These are phyloP conservation scores for Sporothrix brunneoviolacea DNA, from an alignment of 2,329 filamentous ascomycete species.

Conservation along the genomic window DNA sequence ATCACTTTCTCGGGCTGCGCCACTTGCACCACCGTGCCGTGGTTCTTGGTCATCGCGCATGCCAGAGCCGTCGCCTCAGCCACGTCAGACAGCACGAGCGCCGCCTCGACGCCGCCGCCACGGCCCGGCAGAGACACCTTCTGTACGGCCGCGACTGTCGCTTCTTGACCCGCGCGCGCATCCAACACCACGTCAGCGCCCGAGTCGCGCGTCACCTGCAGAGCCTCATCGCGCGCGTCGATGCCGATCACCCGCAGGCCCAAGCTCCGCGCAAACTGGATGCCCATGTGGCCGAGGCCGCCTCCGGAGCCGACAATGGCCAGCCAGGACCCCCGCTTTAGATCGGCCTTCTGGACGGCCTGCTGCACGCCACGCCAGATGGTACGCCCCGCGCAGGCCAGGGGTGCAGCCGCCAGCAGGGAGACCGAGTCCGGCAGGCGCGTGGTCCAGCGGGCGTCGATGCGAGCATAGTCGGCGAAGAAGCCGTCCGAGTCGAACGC, in stretches of 20 bases:
- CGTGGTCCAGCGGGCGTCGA: slow-evolving; percentile 41
- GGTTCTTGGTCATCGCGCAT: slow-evolving; percentile 52
- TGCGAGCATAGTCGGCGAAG: slow-evolving; percentile 50
- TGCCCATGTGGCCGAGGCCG: slow-evolving; percentile 46
- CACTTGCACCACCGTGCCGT: slow-evolving; percentile 51
- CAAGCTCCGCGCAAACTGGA: slow-evolving; percentile 41
- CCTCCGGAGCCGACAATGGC: slow-evolving; percentile 44
- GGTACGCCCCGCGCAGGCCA: slow-evolving; percentile 50
- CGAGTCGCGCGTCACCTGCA: slow-evolving; percentile 31
- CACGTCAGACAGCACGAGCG: slow-evolving; percentile 49
- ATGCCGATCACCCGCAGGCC: slow-evolving; percentile 47
- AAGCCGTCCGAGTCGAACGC: slow-evolving; percentile 42
- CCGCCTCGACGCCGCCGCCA: slow-evolving; percentile 43
- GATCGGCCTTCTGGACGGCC: slow-evolving; percentile 24
- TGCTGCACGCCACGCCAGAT: slow-evolving; percentile 41
- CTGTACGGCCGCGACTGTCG: slow-evolving; percentile 27
- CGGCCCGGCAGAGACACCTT: slow-evolving; percentile 32
- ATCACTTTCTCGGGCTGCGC: slow-evolving; percentile 39
- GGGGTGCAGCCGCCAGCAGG: slow-evolving; percentile 46
- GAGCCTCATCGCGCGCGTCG: slow-evolving; percentile 33
- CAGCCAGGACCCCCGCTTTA: slow-evolving; percentile 30
- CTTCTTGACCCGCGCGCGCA: slow-evolving; percentile 31
- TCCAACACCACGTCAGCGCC: slow-evolving; percentile 40
- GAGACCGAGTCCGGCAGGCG: slow-evolving; percentile 41
- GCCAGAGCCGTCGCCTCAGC: slow-evolving; percentile 40